Conservation (phyloP, 306 rosid species). For the Morella rubra region DNA sequence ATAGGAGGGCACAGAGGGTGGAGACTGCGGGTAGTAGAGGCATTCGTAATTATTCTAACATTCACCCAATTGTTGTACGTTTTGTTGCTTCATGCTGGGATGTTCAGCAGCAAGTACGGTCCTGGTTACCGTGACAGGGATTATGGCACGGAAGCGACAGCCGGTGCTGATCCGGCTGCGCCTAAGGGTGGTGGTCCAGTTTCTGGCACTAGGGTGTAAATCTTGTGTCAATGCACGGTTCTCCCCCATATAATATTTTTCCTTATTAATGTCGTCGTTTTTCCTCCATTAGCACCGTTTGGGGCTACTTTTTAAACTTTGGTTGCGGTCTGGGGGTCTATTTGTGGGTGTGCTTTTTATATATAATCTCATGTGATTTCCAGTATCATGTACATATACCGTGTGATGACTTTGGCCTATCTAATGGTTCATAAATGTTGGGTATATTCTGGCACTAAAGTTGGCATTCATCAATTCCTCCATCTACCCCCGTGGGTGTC, state of each 20-base stretch:
- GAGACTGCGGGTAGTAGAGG: constrained; percentile 78
- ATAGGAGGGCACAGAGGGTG: constrained; percentile 90
- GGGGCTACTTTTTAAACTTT: neutral
- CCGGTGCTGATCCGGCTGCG: constrained; percentile 45
- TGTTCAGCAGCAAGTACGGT: constrained; percentile 78
- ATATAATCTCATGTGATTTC: neutral
- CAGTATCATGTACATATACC: neutral
- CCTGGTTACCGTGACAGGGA: constrained; percentile 76
- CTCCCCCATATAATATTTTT: neutral
- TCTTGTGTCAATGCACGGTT: neutral
- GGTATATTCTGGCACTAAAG: neutral
- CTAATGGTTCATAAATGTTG: neutral
- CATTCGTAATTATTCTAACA: constrained; percentile 62
- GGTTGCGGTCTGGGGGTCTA: neutral
- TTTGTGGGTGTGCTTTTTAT: neutral
- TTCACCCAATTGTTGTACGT: constrained; percentile 72
- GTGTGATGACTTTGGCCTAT: neutral
- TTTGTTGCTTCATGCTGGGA: constrained; percentile 71
- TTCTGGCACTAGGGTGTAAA: constrained; percentile 34
- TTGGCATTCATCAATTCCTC: too few relatives aligned
- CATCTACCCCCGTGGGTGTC: too few relatives aligned
- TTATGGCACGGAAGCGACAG: constrained; percentile 43
- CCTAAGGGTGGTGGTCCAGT: constrained; percentile 52
- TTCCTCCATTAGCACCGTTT: neutral
- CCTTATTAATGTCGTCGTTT: neutral